phyloP scores from a whole-genome alignment of 2,329 filamentous ascomycete genomes.

The Pestalotiopsis sp. region DNA sequence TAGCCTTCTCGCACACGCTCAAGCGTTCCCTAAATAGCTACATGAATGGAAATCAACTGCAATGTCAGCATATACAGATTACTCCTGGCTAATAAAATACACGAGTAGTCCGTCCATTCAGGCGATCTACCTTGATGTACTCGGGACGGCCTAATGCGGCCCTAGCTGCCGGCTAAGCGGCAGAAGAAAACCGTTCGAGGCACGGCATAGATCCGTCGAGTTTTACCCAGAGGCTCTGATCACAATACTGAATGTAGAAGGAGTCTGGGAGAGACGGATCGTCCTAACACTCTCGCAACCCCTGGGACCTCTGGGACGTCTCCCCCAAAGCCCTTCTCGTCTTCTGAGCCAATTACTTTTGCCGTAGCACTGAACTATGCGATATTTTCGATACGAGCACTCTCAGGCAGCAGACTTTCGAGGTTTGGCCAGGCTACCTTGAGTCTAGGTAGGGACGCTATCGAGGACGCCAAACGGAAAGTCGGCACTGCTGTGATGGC shows the following conservation, averaged over 20 bases:
- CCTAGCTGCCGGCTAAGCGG: conserved; percentile 4
- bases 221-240: neutral
- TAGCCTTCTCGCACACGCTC: too few species aligned
- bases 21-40: neutral
- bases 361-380: too few species aligned
- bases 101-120: neutral
- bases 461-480: neutral
- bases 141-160: neutral
- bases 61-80: neutral
- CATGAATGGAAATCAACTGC: neutral
- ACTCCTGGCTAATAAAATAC: neutral
- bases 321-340: too few species aligned
- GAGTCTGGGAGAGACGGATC: too few species aligned
- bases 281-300: too few species aligned
- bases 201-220: neutral
- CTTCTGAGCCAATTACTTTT: too few species aligned
- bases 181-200: neutral
- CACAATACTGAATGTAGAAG: too few species aligned
- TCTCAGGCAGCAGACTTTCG: too few species aligned
- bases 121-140: neutral
- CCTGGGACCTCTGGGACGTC: too few species aligned
- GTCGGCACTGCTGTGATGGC: neutral
- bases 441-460: too few species aligned
- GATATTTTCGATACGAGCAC: too few species aligned
- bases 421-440: too few species aligned